phyloP scores from a whole-genome alignment of 768 basidiomycete genomes.

The Mycena chlorophos region DNA sequence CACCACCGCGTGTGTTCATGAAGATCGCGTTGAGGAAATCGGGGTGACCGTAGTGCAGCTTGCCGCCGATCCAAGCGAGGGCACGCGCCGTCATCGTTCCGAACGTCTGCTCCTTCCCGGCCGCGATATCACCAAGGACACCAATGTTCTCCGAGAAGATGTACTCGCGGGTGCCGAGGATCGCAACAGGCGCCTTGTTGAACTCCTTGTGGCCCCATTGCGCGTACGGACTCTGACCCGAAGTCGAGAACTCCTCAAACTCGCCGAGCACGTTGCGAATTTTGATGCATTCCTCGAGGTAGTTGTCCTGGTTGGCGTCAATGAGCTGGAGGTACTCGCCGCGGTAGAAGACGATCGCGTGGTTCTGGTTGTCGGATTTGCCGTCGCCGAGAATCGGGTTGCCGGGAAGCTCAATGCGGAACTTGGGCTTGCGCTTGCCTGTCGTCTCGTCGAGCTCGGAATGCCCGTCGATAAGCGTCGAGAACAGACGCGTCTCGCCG shows the following conservation, averaged over 20 bases:
- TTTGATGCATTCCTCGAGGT: conserved; percentile 98
- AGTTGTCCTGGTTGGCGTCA: conserved; percentile 99
- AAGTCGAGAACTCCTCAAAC: conserved; percentile 91
- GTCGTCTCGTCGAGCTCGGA: conserved; percentile 89
- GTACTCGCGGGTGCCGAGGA: conserved; percentile 98
- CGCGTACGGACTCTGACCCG: conserved; percentile 92
- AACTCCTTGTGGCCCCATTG: conserved; percentile 96
- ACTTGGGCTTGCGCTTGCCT: conserved; percentile 93
- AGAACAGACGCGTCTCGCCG: conserved; percentile 86
- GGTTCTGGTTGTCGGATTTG: conserved; percentile 99
- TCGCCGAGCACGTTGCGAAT: conserved; percentile 97
- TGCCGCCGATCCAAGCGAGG: conserved; percentile 96
- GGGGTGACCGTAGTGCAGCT: conserved; percentile 97
- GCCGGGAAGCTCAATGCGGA: conserved; percentile 94
- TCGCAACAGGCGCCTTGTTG: conserved; percentile 87
- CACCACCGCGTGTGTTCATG: conserved; percentile 98
- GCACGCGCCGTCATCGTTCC: conserved; percentile 97
- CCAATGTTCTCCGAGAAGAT: conserved; percentile 99
- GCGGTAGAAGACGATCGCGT: conserved; percentile 98
- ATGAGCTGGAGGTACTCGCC: conserved; percentile 99
- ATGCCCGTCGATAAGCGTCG: conserved; percentile 94
- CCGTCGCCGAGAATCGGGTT: conserved; percentile 99
- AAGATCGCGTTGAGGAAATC: conserved; percentile 98
- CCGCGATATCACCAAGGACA: conserved; percentile 97
- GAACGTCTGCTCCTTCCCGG: conserved; percentile 99